Evolutionary conservation across 257 asterid species (phyloP), one percentile per base, ranked within the genome.

Genomic region (Petunia axillaris): DNA sequence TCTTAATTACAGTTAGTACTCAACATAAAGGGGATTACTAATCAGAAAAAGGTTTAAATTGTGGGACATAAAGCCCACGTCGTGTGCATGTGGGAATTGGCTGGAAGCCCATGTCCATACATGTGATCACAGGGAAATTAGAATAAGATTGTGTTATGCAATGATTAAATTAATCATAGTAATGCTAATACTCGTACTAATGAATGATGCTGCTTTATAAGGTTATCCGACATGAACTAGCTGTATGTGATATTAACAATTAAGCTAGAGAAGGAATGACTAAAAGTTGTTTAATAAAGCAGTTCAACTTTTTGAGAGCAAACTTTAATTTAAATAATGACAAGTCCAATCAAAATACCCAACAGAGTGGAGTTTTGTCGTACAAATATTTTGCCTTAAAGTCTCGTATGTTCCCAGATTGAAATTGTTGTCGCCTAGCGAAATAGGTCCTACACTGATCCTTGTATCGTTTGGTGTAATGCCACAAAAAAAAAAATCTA

Each of bases 81-180:
- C 67, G 37, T 58, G 4, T 77, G 86, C 86, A 82, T 85, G 88
- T 82, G 88, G 37, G 5, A 36, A 80, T 77, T 59, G 46, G 76
- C 76, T 77, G 77, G 75, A 58, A 38, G 50, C 70, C 65, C 48
- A 58, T 71, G 66, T 41, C 60, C 41, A 9, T 5, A 57, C 57
- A 50, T 53, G 63, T 64, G 68, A 16, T 0, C 39, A 7, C 16
- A 36, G 13, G 3, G 35, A 52, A 36, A 35, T 36, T 6, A 50
- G 40, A 64, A 70, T 46, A 25, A 4, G 25, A 68, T 43, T 25
- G 8, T 11, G 16, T n/a, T 43, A 43, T 67, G 35, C 75, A 41
- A 16, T 68, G 76, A 43, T 43, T 68, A 68, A 68, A 43, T 4
- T 68, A 52, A 52, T 52, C 4, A 52, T 10, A 25, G 25, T 25